Base-by-base conservation (phyloP, 2,329 filamentous ascomycete genomes). In the Colletotrichum euphorbiae region DNA sequence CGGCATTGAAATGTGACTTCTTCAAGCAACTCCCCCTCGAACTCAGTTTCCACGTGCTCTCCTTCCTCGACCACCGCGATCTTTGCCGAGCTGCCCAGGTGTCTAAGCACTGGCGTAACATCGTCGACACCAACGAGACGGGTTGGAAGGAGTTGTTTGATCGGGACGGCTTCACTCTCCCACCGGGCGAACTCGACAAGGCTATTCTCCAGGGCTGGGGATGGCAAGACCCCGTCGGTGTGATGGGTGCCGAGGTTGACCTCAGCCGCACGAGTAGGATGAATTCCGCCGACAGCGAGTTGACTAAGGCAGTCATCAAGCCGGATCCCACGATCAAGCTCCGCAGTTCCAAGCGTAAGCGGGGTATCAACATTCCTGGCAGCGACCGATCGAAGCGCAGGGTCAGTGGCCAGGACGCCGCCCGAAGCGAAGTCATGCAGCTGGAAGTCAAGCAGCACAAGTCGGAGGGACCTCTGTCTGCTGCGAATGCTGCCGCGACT, bases 141-240 rank as follows among this genome's bases (percentile, higher is more conserved):
- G 93, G 94, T 13, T 99, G 96, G 96, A 98, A 97, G 80, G 92
- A 94, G 71, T 84, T 98, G 1, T 90, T 99, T 46, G 94, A 97
- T 70, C 85, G 84, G 1, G 94, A 98, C 76, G 93, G 93, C 0
- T 98, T 93, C 77, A 82, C 83, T 31, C 83, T 99, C 2, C 90
- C 93, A 0, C 84, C 90, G 1, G 93, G 93, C 17, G 96, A 99
- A 78, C 84, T 99, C 24, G 90, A 93, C 71, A 90, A 91, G 73
- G 94, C 96, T 33, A 94, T 98, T 62, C 83, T 85, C 46, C 93
- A 98, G 81, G 96, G 96, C 13, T 99, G 96, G 96, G 96, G 94
- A 13, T 99, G 96, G 94, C 96, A 99, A 77, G 93, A 95, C 75
- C 93, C 94, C 0, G 87, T 89, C 62, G 92, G 91, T 0, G 79